Conservation (phyloP, 495 filamentous ascomycete genomes). For the Apiosordaria backusii region DNA sequence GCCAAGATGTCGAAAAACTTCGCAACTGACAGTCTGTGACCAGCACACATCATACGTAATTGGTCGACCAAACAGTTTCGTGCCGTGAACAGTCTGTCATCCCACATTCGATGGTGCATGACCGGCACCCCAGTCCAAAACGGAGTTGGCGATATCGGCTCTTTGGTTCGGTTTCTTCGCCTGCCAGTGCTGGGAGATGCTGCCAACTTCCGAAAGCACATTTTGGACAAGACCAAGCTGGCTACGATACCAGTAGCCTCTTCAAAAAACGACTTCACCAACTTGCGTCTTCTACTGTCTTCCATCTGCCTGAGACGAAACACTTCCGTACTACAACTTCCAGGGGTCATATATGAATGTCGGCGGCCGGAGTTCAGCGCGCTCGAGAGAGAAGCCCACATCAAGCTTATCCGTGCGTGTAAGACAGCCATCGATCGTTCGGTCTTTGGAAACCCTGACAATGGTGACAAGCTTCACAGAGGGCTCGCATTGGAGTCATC, state of each 20-base stretch:
- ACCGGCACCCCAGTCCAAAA: conserved; percentile 18
- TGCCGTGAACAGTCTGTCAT: conserved; percentile 22
- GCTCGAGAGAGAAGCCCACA: conserved; percentile 29
- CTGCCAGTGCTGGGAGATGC: conserved; percentile 26
- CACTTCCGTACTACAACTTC: conserved; percentile 24
- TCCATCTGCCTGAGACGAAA: conserved; percentile 27
- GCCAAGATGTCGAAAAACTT: neutral
- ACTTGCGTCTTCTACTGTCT: conserved; percentile 21
- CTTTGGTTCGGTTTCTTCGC: conserved; percentile 12
- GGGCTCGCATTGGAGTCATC: neutral
- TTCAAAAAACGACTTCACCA: conserved; percentile 17
- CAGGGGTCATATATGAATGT: conserved; percentile 18
- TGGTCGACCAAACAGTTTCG: conserved; percentile 14
- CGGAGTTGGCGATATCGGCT: conserved; percentile 10
- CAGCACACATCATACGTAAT: conserved; percentile 17
- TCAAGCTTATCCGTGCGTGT: conserved; percentile 15
- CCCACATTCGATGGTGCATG: conserved; percentile 22
- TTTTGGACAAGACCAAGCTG: conserved; percentile 2
- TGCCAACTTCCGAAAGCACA: conserved; percentile 6
- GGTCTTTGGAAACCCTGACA: neutral
- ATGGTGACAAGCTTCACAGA: neutral
- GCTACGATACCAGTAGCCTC: too few species aligned
- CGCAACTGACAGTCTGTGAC: neutral
- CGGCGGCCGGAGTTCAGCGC: conserved; percentile 23
- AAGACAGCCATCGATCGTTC: neutral